A percentile compares a stretch with the other conserved stretches of the same genome.
Evolutionary conservation across 805 yeast genomes (phyloP).

Genomic region (Myxozyma neglecta): DNA sequence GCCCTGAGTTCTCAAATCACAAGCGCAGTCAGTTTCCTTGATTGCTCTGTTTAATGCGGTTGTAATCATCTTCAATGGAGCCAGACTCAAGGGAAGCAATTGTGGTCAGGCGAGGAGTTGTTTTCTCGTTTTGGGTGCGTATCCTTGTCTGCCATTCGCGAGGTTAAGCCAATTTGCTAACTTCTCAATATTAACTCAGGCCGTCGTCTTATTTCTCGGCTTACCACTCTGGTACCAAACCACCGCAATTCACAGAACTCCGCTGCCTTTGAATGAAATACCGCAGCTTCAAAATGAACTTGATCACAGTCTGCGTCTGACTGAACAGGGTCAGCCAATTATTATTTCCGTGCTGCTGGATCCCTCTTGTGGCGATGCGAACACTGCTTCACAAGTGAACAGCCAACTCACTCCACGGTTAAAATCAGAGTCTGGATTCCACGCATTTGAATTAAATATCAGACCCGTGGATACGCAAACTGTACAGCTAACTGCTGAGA

Average conservation of each 20-base stretch:
- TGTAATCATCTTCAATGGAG: background rate
- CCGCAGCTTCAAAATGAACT: constrained; percentile 40
- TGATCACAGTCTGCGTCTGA: constrained; percentile 34
- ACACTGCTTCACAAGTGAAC: background rate
- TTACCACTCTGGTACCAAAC: constrained; percentile 61
- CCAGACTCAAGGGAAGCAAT: constrained; percentile 14
- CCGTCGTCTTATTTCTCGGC: constrained; percentile 46
- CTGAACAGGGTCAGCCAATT: constrained; percentile 45
- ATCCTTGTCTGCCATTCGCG: background rate
- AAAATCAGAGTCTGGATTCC: background rate
- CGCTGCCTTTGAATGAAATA: constrained; percentile 53
- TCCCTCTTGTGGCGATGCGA: background rate
- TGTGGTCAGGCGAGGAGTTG: constrained; percentile 23
- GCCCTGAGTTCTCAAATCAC: too few species aligned
- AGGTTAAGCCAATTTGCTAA: background rate
- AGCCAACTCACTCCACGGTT: background rate
- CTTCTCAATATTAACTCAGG: background rate
- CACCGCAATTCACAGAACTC: constrained; percentile 63
- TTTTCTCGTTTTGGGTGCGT: constrained; percentile 30
- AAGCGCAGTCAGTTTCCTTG: background rate
- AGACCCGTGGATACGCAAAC: background rate
- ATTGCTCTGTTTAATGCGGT: background rate
- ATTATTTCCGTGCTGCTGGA: constrained; percentile 31
- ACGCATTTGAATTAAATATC: background rate
- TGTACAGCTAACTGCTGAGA: background rate